Evolutionary conservation across 495 filamentous ascomycete genomes (phyloP).

Genomic region (Penicillium crystallinum): DNA sequence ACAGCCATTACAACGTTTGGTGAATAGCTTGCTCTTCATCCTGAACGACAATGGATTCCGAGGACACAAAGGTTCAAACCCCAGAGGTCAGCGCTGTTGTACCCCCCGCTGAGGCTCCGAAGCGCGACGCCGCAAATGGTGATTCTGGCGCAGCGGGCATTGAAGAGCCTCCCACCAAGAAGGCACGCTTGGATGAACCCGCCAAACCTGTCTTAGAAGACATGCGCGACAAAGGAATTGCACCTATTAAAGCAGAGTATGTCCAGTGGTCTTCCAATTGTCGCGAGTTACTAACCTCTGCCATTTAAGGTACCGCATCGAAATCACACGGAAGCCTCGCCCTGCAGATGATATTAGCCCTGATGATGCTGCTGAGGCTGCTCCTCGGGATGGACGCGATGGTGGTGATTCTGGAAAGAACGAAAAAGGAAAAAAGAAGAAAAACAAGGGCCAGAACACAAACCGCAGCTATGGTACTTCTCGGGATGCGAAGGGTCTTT

Average conservation of each 20-base stretch:
- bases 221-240: slow-evolving; percentile 61
- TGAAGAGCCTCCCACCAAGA: slow-evolving; percentile 54
- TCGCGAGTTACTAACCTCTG: slow-evolving; percentile 3
- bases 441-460: slow-evolving; percentile 78
- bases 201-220: slow-evolving; percentile 20
- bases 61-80: slow-evolving; percentile 5
- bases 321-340: slow-evolving; percentile 20
- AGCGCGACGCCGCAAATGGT: slow-evolving; percentile 13
- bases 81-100: slow-evolving; percentile 6
- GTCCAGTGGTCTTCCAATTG: slow-evolving; percentile 13
- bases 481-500: slow-evolving; percentile 71
- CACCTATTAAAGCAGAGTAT: slow-evolving; percentile 81
- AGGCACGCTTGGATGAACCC: slow-evolving; percentile 48
- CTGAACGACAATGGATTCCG: slow-evolving; percentile 8
- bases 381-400: slow-evolving; percentile 39
- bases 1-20: background rate
- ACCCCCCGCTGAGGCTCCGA: slow-evolving; percentile 6
- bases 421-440: slow-evolving; percentile 55
- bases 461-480: slow-evolving; percentile 78
- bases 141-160: slow-evolving; percentile 7
- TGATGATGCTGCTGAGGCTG: slow-evolving; percentile 70
- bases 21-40: background rate
- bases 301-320: slow-evolving; percentile 53
- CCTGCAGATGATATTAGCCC: slow-evolving; percentile 14
- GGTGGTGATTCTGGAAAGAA: slow-evolving; percentile 12